phyloP scores from a whole-genome alignment of 2,329 filamentous ascomycete genomes.

The Penicillium sclerotiorum region DNA sequence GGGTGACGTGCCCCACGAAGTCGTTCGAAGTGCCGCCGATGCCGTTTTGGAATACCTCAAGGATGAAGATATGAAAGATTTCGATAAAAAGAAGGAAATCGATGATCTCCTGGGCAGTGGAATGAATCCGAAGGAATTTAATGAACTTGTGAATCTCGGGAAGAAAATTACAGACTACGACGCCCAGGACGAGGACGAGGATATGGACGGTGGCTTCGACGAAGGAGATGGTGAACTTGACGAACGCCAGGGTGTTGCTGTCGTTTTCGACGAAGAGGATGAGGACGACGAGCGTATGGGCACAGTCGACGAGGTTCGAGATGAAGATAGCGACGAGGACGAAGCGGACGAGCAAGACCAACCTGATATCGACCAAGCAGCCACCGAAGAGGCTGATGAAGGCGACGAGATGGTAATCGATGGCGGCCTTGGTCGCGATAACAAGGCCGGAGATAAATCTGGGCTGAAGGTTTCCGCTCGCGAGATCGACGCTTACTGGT shows the following conservation, averaged over 20 bases:
- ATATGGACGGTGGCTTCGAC: slow-evolving; percentile 70
- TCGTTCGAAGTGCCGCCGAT: slow-evolving; percentile 91
- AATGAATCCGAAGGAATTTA: slow-evolving; percentile 88
- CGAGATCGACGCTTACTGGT: slow-evolving; percentile 96
- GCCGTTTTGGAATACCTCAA: slow-evolving; percentile 89
- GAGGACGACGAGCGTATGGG: slow-evolving; percentile 79
- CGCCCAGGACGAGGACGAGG: slow-evolving; percentile 91
- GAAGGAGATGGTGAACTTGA: slow-evolving; percentile 78
- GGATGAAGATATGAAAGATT: slow-evolving; percentile 92
- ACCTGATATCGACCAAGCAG: slow-evolving; percentile 53
- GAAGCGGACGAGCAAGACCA: slow-evolving; percentile 66
- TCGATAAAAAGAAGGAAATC: slow-evolving; percentile 97
- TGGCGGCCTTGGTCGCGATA: slow-evolving; percentile 54
- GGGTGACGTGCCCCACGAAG: slow-evolving; percentile 89
- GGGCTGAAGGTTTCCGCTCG: slow-evolving; percentile 70
- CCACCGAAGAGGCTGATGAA: slow-evolving; percentile 38
- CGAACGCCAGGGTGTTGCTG: slow-evolving; percentile 92
- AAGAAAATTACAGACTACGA: slow-evolving; percentile 99
- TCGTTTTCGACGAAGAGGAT: slow-evolving; percentile 93
- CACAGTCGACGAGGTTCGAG: slow-evolving; percentile 81
- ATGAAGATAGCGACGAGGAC: slow-evolving; percentile 80
- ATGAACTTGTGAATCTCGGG: slow-evolving; percentile 90
- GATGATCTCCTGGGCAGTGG: slow-evolving; percentile 87
- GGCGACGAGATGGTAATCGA: slow-evolving; percentile 85
- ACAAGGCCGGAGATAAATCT: slow-evolving; percentile 49